These are phyloP conservation scores for Backusella sp. DNA, from an alignment of 192 early-diverging fungal genomes.

Conservation along the genomic window DNA sequence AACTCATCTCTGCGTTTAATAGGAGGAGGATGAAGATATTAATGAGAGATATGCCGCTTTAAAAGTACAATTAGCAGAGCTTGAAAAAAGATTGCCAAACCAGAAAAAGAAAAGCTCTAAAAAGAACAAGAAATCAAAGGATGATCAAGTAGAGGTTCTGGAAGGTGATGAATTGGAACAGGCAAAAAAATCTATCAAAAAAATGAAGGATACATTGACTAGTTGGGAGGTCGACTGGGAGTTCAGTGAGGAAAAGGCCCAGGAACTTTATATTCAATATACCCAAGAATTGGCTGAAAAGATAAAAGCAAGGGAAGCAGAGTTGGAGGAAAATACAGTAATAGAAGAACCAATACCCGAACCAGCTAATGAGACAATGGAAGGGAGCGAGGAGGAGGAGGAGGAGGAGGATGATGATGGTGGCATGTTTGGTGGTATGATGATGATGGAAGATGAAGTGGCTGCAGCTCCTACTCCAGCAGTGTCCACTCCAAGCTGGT, in stretches of 20 bases:
- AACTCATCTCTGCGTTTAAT: neutral
- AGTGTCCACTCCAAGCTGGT: neutral
- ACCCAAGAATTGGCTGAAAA: slow-evolving; percentile 32
- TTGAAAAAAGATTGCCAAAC: slow-evolving; percentile 12
- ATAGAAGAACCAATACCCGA: neutral
- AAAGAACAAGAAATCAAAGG: slow-evolving; percentile 28
- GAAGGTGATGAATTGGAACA: slow-evolving; percentile 13
- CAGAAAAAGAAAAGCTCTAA: slow-evolving; percentile 14
- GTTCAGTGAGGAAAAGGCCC: slow-evolving; percentile 35
- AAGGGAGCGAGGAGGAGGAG: slow-evolving; percentile 37
- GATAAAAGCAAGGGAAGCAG: neutral
- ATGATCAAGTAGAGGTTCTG: neutral
- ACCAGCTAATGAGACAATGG: slow-evolving; percentile 15
- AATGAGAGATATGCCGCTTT: slow-evolving; percentile 19
- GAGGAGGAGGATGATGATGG: slow-evolving; percentile 33
- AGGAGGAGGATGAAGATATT: slow-evolving; percentile 13
- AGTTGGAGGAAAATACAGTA: slow-evolving; percentile 4
- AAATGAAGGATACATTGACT: slow-evolving; percentile 26
- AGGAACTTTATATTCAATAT: slow-evolving; percentile 28
- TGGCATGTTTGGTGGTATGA: slow-evolving; percentile 25
- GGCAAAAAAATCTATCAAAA: slow-evolving; percentile 25
- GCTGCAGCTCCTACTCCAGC: neutral
- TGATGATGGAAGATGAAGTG: slow-evolving; percentile 13
- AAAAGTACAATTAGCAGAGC: slow-evolving; percentile 12
- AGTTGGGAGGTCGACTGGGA: slow-evolving; percentile 43